phyloP scores from a whole-genome alignment of 2,329 filamentous ascomycete genomes.

The Nemania diffusa region DNA sequence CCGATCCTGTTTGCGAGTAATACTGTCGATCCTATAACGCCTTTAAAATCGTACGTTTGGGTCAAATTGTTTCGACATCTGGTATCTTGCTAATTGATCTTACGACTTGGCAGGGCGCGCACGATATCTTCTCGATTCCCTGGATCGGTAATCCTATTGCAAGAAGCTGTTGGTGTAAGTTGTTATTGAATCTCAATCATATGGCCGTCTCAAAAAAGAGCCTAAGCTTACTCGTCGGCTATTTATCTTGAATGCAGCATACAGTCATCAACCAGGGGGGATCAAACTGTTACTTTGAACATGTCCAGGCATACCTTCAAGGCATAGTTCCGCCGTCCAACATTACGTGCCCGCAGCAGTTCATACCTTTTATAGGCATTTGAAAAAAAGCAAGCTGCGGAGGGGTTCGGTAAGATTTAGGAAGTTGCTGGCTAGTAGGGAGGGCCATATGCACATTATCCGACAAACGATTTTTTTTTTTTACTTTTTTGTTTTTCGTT shows the following conservation, averaged over 20 bases:
- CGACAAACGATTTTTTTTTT: too few relatives aligned
- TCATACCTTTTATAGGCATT: conserved; percentile 43
- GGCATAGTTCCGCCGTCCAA: conserved; percentile 49
- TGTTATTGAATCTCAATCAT: conserved; percentile 18
- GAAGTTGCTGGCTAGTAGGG: too few relatives aligned
- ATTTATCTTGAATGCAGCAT: conserved; percentile 43
- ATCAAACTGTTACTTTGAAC: conserved; percentile 51
- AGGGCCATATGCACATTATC: too few relatives aligned
- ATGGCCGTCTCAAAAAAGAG: conserved; percentile 15
- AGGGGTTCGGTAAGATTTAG: too few relatives aligned
- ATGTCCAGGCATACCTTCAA: conserved; percentile 52
- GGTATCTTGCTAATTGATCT: conserved; percentile 28
- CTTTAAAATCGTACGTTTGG: conserved; percentile 48
- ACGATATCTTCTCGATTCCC: conserved; percentile 47
- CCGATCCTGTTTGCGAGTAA: conserved; percentile 55
- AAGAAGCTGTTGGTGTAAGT: conserved; percentile 52
- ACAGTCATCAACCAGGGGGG: conserved; percentile 44
- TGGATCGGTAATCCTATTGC: conserved; percentile 46
- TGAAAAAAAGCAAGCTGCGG: too few relatives aligned
- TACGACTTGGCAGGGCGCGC: conserved; percentile 41
- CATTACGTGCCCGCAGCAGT: conserved; percentile 49
- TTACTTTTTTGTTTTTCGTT: too few relatives aligned
- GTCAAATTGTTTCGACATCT: conserved; percentile 5
- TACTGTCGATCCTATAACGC: conserved; percentile 53
- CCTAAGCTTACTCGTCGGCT: conserved; percentile 34